Base-by-base conservation (phyloP, 2,329 filamentous ascomycete genomes). In the Colletotrichum costaricense region DNA sequence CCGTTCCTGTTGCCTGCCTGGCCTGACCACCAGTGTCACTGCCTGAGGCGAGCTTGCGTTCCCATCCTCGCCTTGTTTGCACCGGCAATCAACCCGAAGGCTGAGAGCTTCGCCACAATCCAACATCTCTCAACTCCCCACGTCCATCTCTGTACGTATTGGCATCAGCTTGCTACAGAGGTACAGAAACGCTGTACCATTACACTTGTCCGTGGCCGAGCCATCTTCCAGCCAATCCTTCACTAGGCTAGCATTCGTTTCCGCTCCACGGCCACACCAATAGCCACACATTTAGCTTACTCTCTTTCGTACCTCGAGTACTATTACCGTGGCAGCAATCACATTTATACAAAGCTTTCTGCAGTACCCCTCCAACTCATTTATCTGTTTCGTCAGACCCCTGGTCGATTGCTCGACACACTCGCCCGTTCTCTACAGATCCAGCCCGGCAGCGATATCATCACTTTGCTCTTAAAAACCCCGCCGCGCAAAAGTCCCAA, bases 81-180 rank as follows among this genome's bases (percentile, higher is more conserved):
- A 68, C 67, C 69, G 63, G 35, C 63, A 49, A 46, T 46, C 56
- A 62, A 67, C 46, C 49, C 22, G 19, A 30, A 64, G 55, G 59
- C 33, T 49, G 54, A 55, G 59, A 69, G 66, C 70, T 60, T 70
- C 70, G 60, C 71, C 71, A 57, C 49, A 52, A 46, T 57, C 35
- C 46, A 62, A 22, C 60, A 8, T 66, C 16, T 42, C n/a, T 60
- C 30, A 49, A 55, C 49, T 49, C 49, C n/a, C 19, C 30, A 46
- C 28, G 33, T 35, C 57, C 49, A 19, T 19, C 59, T 33, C 42
- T 73, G 71, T 71, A 58, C 28, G 71, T 71, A 58, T 28, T 56
- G 60, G 54, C 38, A 42, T 28, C 38, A n/a, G 42, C 42, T 11
- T 8, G 19, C 19, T 22, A 49, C 42, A 49, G 19, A 49, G 42